Base-by-base conservation (phyloP, 306 rosid species). In the Nissolia schottii region DNA sequence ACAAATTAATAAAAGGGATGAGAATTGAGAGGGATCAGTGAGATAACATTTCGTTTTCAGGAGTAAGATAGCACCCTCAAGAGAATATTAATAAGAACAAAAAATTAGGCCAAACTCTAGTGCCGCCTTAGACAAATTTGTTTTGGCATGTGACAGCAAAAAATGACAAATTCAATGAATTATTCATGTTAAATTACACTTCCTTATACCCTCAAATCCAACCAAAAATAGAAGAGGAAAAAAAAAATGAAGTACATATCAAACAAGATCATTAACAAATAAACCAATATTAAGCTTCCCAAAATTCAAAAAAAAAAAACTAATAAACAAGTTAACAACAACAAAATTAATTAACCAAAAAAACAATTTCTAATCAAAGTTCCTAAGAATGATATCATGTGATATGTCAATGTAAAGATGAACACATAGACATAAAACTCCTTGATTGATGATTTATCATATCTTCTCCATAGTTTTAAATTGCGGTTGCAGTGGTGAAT, bases 191-290 rank as follows among this genome's bases (percentile, higher is more conserved):
- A 81, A 75, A 72, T 80, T 86, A 82, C 87, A 87, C 31, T 59
- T 71, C 35, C 51, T 19, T 25, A 71, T 13, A 12, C 25, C 72
- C 15, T 43, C 46, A 60, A 57, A 67, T 74, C 19, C 56, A 6
- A 74, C 11, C 11, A 35, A 35, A 54, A 65, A n/a, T n/a, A 24
- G 7, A 24, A 24, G 4, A 51, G 18, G 18, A 31, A 19, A 49
- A 31, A 11, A 41, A 66, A 57, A 57, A n/a, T n/a, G 1, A 22
- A 32, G 59, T 64, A 70, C 79, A 67, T 53, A 60, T 65, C 81
- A 76, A 68, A 32, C 66, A 82, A 82, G 51, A 85, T 73, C 77
- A 77, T 78, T 48, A 85, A 85, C 90, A 88, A 85, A 83, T 86
- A 45, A 90, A 90, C 81, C 88, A 88, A 86, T 86, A 57, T 65